These are phyloP conservation scores for Ustilago nuda DNA, from an alignment of 1,284 basidiomycete genomes.

Conservation along the genomic window DNA sequence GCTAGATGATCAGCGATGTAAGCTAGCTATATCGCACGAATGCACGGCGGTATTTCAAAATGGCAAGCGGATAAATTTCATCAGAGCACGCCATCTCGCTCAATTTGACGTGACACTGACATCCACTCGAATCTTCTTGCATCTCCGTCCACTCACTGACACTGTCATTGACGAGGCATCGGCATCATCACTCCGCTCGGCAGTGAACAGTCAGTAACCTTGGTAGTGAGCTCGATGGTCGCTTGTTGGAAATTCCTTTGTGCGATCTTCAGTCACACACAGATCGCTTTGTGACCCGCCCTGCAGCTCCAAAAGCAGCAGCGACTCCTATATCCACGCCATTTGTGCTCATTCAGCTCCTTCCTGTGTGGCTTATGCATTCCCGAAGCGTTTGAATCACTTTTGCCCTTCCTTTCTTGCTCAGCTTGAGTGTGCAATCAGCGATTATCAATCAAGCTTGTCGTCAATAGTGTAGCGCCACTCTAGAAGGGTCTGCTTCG, in stretches of 20 bases:
- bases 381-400: conserved; percentile 6
- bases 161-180: not conserved
- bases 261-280: conserved; percentile 5
- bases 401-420: conserved; percentile 1
- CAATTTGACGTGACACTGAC: conserved; percentile 34
- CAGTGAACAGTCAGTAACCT: not conserved
- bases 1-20: not conserved
- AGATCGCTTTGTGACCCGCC: not conserved
- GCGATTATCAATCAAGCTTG: not conserved
- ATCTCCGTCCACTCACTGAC: conserved; percentile 13
- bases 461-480: not conserved
- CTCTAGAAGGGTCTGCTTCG: not conserved
- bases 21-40: conserved; percentile 12
- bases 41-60: not conserved
- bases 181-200: conserved; percentile 9
- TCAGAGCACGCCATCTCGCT: conserved; percentile 31
- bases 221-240: not conserved
- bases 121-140: conserved; percentile 12
- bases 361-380: conserved; percentile 5
- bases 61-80: not conserved
- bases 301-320: not conserved
- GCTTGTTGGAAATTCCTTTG: conserved; percentile 13
- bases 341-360: conserved; percentile 15
- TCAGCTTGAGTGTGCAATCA: not conserved
- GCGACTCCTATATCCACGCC: not conserved